A percentile compares a stretch with the other conserved stretches of the same genome.
phyloP scores from a whole-genome alignment of 176 grass and related monocot species.

The Musa beccarii region DNA sequence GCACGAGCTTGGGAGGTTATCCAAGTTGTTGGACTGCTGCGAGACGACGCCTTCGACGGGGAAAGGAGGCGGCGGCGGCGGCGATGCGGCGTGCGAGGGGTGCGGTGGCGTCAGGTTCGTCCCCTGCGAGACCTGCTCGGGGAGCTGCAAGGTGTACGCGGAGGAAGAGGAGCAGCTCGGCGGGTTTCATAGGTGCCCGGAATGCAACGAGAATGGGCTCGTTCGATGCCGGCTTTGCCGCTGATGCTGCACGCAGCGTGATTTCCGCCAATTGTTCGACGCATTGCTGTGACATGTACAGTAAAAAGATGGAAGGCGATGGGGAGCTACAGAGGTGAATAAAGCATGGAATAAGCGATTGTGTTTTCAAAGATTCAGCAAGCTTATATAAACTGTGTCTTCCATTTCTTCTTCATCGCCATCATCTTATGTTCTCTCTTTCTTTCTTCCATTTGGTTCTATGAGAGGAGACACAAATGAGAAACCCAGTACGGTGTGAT shows the following conservation, averaged over 20 bases:
- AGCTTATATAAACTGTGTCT: neutral
- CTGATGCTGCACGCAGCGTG: neutral
- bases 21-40: slow-evolving; percentile 38
- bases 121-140: slow-evolving; percentile 84
- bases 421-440: neutral
- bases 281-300: neutral
- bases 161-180: slow-evolving; percentile 12
- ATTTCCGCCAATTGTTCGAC: neutral
- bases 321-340: too few relatives aligned
- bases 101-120: slow-evolving; percentile 81
- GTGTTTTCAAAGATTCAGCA: neutral
- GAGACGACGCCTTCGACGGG: slow-evolving; percentile 13
- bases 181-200: slow-evolving; percentile 55
- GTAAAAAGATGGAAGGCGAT: neutral
- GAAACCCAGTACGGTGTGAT: neutral
- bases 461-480: neutral
- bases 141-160: slow-evolving; percentile 96
- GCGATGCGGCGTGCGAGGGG: slow-evolving; percentile 34
- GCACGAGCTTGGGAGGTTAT: slow-evolving; percentile 47
- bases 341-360: too few relatives aligned
- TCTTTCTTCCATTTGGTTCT: too few relatives aligned
- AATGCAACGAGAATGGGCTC: slow-evolving; percentile 96
- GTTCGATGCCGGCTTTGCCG: slow-evolving; percentile 72
- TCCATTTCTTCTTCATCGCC: neutral
- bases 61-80: neutral